Evolutionary conservation across 2,329 filamentous ascomycete species (phyloP).

Genomic region (Exophiala mesophila): DNA sequence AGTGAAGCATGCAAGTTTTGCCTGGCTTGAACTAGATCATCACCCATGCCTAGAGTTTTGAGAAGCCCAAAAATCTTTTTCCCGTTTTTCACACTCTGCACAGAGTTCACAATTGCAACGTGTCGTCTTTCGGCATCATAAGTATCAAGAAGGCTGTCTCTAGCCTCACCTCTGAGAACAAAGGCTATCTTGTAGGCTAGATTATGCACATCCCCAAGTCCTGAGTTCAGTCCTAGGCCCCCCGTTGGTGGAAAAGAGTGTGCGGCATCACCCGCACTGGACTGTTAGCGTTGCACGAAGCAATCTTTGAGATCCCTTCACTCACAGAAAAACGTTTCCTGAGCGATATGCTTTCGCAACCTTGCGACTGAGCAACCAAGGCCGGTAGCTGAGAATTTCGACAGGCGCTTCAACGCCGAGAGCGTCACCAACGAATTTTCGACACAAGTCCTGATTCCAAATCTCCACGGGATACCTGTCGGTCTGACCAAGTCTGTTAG

Average conservation of each 20-base stretch:
- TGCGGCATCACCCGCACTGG: slow-evolving; percentile 47
- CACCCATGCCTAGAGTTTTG: slow-evolving; percentile 36
- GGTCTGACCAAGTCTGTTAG: slow-evolving; percentile 21
- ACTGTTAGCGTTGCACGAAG: too few species aligned
- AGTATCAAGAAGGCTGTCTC: slow-evolving; percentile 31
- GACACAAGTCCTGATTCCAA: slow-evolving; percentile 35
- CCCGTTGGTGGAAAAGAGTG: slow-evolving; percentile 54
- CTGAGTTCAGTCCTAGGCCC: slow-evolving; percentile 56
- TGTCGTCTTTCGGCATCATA: slow-evolving; percentile 38
- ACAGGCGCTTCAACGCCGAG: slow-evolving; percentile 28
- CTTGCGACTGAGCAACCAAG: slow-evolving; percentile 40
- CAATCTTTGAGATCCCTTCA: too few species aligned
- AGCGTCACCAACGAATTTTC: slow-evolving; percentile 31
- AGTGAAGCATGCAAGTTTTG: slow-evolving; percentile 12
- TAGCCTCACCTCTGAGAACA: slow-evolving; percentile 32
- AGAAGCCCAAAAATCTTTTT: slow-evolving; percentile 40
- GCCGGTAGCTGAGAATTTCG: slow-evolving; percentile 38
- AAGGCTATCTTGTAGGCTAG: slow-evolving; percentile 50
- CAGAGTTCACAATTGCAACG: slow-evolving; percentile 38
- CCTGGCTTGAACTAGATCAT: slow-evolving; percentile 23
- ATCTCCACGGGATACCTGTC: slow-evolving; percentile 33
- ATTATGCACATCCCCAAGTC: slow-evolving; percentile 51
- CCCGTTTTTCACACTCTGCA: slow-evolving; percentile 44
- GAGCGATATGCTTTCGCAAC: slow-evolving; percentile 36
- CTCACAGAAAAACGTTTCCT: slow-evolving; percentile 37